Conservation (phyloP, 768 basidiomycete genomes). For the Galerina marginata region DNA sequence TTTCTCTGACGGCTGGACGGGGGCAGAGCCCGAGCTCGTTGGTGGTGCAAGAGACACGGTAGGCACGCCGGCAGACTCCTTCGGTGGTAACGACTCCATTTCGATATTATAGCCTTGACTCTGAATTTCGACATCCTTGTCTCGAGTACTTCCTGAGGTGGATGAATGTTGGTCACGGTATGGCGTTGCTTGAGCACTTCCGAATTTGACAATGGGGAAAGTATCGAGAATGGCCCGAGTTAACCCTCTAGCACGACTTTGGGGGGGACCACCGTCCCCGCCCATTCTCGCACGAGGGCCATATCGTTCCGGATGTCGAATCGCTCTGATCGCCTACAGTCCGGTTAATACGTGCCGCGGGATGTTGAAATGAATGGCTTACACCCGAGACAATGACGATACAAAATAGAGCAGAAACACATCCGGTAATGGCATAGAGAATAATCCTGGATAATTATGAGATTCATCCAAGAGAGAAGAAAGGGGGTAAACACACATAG, state of each 20-base stretch:
- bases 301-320: constrained; percentile 91
- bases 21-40: background rate
- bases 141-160: background rate
- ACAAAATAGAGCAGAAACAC: constrained; percentile 84
- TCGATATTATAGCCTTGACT: constrained; percentile 22
- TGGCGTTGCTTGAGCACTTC: constrained; percentile 27
- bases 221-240: constrained; percentile 94
- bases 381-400: constrained; percentile 87
- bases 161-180: background rate
- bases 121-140: constrained; percentile 34
- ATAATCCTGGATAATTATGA: constrained; percentile 61
- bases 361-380: constrained; percentile 31
- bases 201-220: constrained; percentile 93
- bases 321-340: constrained; percentile 73
- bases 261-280: constrained; percentile 45
- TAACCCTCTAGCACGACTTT: constrained; percentile 82
- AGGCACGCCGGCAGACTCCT: background rate
- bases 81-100: constrained; percentile 11
- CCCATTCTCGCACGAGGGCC: constrained; percentile 65
- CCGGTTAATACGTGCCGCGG: constrained; percentile 14
- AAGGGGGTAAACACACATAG: constrained; percentile 61
- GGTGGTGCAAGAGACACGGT: background rate
- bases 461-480: constrained; percentile 2
- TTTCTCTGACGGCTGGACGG: background rate
- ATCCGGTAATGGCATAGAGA: constrained; percentile 86